Conservation (phyloP, 73 alveolate species). For the Tetrahymena malaccensis region DNA sequence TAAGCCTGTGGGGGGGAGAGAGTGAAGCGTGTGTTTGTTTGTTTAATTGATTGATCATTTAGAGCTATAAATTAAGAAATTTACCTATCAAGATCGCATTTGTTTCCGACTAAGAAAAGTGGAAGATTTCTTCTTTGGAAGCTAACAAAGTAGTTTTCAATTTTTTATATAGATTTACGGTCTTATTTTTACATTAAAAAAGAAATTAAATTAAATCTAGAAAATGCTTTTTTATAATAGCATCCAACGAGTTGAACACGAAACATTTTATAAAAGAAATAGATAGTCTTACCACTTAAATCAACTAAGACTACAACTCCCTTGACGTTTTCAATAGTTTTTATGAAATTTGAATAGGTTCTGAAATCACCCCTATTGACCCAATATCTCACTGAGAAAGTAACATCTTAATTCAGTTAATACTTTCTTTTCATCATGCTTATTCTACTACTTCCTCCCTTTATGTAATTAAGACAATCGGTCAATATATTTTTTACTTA, state of each 20-base stretch:
- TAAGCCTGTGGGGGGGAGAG: conserved; percentile 1
- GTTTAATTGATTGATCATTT: background rate
- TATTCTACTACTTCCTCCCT: background rate
- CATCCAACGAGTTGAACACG: background rate
- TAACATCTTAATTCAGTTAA: background rate
- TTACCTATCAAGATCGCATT: background rate
- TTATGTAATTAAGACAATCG: background rate
- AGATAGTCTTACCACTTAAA: background rate
- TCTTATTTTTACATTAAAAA: background rate
- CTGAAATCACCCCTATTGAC: background rate
- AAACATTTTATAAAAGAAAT: background rate
- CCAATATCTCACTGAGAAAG: conserved; percentile 1
- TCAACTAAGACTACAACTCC: background rate
- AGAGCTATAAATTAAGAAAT: background rate
- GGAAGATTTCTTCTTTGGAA: background rate
- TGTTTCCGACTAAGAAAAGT: background rate
- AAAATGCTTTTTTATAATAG: background rate
- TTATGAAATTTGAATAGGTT: background rate
- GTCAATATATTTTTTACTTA: no score
- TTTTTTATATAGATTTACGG: background rate
- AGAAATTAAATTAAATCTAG: background rate
- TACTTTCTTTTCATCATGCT: background rate
- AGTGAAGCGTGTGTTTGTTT: background rate
- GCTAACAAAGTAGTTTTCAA: background rate
- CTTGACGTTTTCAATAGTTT: background rate